Evolutionary conservation across 306 rosid species (phyloP), one percentile per base, ranked within the genome.

Genomic region (Glycine soja): DNA sequence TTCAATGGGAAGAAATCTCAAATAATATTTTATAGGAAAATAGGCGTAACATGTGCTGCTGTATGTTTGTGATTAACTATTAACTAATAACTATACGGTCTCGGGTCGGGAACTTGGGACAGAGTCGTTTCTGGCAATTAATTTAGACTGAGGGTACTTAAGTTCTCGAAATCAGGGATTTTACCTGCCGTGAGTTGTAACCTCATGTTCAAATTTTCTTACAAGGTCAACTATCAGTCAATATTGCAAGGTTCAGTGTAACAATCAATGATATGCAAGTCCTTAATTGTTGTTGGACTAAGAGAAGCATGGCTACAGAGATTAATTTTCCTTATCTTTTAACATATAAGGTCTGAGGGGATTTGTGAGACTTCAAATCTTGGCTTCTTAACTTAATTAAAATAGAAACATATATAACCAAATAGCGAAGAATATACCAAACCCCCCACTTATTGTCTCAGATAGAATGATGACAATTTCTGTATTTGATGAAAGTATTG

Each of bases 241-340:
- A 63, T 50, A 16, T 34, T 59, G 43, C 72, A 7, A 38, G 53
- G 69, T 53, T 62, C 47, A 9, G 40, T 53, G 10, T 48, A 64
- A 50, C 16, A 50, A 72, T 72, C 38, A 40, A 65, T 80, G 57
- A 62, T 72, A 50, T 47, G 16, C 46, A 48, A 69, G 48, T 68
- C 12, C 46, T 51, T 8, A 58, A 54, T 52, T 13, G 32, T 71
- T 78, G 69, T 10, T 72, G 50, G 63, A 56, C 63, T 0, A 62
- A 64, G 59, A 70, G 45, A 56, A 77, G 63, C 82, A 77, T 42
- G 79, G 79, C 45, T 77, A 52, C 70, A 52, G 30, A 54, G 68
- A 48, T 56, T 45, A 54, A 54, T 9, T 73, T 40, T 54, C 5
- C 7, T 42, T 7, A 15, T 56, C 9, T 67, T 71, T 24, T 57